Evolutionary conservation across 768 basidiomycete species (phyloP).

Genomic region (Termitomyces sp.): DNA sequence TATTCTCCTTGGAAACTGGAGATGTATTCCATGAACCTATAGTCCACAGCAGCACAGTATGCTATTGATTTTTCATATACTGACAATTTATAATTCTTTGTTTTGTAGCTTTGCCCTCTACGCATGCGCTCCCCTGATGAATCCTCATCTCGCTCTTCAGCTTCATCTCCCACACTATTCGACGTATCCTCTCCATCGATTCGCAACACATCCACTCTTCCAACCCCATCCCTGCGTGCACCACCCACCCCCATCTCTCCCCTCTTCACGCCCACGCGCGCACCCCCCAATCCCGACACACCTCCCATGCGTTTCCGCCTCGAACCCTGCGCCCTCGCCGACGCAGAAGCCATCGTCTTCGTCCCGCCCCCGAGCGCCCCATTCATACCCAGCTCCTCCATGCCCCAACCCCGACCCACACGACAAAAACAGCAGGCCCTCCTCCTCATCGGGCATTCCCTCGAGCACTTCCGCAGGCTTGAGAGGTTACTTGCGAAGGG

Average conservation of each 20-base stretch:
- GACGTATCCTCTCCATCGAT: conserved; percentile 9
- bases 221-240: not conserved
- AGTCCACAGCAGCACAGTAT: conserved; percentile 15
- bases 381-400: conserved; percentile 14
- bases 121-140: too few relatives aligned
- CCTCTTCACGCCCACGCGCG: conserved; percentile 20
- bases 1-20: conserved; percentile 1
- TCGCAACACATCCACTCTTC: not conserved
- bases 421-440: conserved; percentile 24
- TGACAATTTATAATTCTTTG: too few relatives aligned
- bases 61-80: not conserved
- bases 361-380: conserved; percentile 28
- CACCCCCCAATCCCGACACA: conserved; percentile 13
- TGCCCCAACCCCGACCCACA: not conserved
- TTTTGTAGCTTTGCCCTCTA: conserved; percentile 13
- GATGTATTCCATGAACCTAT: conserved; percentile 11
- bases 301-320: conserved; percentile 20
- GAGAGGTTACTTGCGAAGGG: conserved; percentile 36
- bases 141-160: conserved; percentile 30
- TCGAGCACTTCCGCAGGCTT: conserved; percentile 40
- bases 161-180: conserved; percentile 26
- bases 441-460: conserved; percentile 44
- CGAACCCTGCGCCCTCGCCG: conserved; percentile 43
- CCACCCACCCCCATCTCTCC: conserved; percentile 30
- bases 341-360: conserved; percentile 48